Evolutionary conservation across 23 red algal species (phyloP).

Genomic region (Gracilaria gracilis): DNA sequence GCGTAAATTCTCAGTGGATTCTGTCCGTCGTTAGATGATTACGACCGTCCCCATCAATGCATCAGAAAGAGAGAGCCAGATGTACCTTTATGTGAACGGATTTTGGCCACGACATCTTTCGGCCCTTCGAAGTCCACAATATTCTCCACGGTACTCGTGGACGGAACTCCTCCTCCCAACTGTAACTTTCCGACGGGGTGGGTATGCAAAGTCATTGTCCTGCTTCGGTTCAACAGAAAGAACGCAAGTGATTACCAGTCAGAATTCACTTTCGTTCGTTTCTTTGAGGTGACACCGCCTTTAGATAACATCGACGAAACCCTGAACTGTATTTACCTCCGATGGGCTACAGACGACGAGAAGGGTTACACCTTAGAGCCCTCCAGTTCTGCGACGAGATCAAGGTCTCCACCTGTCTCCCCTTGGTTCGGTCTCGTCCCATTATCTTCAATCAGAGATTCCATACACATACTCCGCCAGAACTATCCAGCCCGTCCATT

Average conservation of each 20-base stretch:
- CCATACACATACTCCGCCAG: not conserved
- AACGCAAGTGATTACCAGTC: not conserved
- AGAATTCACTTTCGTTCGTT: constrained; percentile 13
- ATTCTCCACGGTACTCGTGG: not conserved
- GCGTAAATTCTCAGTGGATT: not conserved
- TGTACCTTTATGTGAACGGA: not conserved
- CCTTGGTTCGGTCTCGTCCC: constrained; percentile 28
- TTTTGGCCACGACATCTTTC: constrained; percentile 10
- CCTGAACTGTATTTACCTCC: constrained; percentile 20
- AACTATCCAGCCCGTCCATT: constrained; percentile 19
- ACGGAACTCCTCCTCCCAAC: not conserved
- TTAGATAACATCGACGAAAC: constrained; percentile 12
- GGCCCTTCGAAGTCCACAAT: not conserved
- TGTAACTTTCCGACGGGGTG: constrained; percentile 1
- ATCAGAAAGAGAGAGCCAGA: not conserved
- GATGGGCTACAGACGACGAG: not conserved
- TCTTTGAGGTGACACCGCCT: constrained; percentile 1
- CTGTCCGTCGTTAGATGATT: not conserved
- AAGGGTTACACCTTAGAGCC: not conserved
- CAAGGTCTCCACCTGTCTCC: not conserved
- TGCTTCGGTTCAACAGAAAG: not conserved
- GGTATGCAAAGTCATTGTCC: constrained; percentile 6
- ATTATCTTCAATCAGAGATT: not conserved
- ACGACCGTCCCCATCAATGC: not conserved
- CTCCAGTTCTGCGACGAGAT: not conserved